Conservation (phyloP, 225 moss, liverwort and hornwort genomes). For the Rhytidiadelphus loreus region DNA sequence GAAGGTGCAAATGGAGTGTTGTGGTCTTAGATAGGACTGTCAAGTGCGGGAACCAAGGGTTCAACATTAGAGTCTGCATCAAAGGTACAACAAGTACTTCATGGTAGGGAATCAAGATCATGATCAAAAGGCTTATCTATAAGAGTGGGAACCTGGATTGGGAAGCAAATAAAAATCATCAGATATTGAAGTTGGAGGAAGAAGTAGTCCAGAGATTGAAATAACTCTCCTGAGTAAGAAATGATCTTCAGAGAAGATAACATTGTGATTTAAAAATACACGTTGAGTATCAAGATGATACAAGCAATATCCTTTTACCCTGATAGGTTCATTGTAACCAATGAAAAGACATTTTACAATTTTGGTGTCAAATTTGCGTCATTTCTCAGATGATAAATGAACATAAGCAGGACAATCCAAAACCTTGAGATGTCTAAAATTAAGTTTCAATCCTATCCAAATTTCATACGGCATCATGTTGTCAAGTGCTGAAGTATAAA, state of each 20-base stretch:
- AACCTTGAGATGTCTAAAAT: background rate
- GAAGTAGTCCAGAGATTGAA: background rate
- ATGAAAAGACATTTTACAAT: background rate
- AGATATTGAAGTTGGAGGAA: background rate
- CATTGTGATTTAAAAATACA: background rate
- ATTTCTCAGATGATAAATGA: background rate
- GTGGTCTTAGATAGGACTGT: accelerated
- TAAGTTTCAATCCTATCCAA: accelerated
- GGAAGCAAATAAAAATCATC: background rate
- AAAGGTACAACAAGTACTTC: accelerated
- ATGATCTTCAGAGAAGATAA: background rate
- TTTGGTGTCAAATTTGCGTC: background rate
- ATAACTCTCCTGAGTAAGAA: background rate
- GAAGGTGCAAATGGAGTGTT: too few species aligned
- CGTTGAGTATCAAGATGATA: background rate
- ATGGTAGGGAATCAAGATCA: background rate
- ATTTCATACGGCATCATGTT: background rate
- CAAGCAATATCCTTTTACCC: background rate
- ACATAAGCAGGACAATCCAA: too few species aligned
- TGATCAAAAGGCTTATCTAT: accelerated
- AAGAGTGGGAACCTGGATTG: background rate
- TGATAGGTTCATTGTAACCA: accelerated
- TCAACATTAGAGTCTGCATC: accelerated
- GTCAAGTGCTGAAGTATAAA: background rate
- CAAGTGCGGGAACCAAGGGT: accelerated